Evolutionary conservation across 306 rosid genomes (phyloP).

Genomic region (Cicer arietinum): DNA sequence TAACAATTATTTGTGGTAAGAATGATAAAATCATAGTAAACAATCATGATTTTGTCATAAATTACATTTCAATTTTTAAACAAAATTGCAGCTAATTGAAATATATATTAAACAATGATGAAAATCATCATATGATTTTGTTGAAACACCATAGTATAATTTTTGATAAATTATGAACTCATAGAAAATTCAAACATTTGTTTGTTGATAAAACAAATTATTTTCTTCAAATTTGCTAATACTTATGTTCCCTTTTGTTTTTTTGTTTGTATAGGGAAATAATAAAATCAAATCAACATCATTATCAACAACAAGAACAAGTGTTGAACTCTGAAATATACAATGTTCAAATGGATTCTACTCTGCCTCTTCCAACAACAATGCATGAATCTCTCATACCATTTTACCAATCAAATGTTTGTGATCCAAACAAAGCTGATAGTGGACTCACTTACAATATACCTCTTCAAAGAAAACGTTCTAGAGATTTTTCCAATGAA

Average conservation of each 20-base stretch:
- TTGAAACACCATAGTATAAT: too few relatives aligned
- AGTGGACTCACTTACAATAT: conserved; percentile 65
- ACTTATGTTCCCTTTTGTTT: not conserved
- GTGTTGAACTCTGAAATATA: conserved; percentile 32
- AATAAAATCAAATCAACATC: conserved; percentile 38
- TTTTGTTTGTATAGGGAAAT: conserved; percentile 60
- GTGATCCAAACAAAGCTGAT: conserved; percentile 65
- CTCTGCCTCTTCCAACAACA: conserved; percentile 45
- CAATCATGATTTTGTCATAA: too few relatives aligned
- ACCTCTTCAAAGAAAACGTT: conserved; percentile 49
- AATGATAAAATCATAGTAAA: too few relatives aligned
- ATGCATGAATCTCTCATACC: conserved; percentile 50
- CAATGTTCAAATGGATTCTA: conserved; percentile 52
- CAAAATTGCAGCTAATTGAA: too few relatives aligned
- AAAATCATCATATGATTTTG: too few relatives aligned
- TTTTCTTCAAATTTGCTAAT: not conserved
- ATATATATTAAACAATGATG: too few relatives aligned
- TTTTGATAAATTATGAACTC: too few relatives aligned
- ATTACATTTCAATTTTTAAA: too few relatives aligned
- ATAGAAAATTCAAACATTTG: too few relatives aligned
- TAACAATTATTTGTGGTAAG: not conserved
- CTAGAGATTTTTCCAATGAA: conserved; percentile 46
- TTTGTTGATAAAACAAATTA: too few relatives aligned
- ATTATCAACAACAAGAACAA: conserved; percentile 29
- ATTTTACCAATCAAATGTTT: conserved; percentile 48